These are phyloP conservation scores for Eimeria necatrix DNA, from an alignment of 169 alveolate genomes.

Conservation along the genomic window DNA sequence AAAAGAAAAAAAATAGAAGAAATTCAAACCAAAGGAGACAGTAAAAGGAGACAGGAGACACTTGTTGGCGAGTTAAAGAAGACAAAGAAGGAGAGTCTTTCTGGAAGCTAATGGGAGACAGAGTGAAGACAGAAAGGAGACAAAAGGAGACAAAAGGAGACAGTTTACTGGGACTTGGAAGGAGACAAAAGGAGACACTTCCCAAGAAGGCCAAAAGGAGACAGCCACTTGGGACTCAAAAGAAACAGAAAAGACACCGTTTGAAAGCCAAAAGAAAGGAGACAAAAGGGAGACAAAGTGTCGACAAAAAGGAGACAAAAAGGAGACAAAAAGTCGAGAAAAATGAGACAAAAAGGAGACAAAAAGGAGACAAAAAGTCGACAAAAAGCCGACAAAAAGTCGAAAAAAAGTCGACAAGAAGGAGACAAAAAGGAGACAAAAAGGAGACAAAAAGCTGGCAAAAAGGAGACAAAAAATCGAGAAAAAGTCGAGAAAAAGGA, in stretches of 20 bases:
- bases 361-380: neutral
- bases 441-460: neutral
- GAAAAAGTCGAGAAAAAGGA: neutral
- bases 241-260: neutral
- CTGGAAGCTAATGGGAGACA: no score
- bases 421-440: neutral
- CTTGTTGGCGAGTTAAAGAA: no score
- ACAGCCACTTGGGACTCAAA: neutral
- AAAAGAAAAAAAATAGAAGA: no score
- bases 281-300: neutral
- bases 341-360: neutral
- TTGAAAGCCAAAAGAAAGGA: no score
- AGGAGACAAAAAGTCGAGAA: neutral
- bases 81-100: no score
- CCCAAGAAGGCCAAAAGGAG: neutral
- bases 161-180: no score
- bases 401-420: neutral
- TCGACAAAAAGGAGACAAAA: neutral
- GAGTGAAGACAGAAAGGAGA: no score
- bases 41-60: no score
- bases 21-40: no score
- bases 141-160: neutral
- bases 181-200: neutral
- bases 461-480: neutral
- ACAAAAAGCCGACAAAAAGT: neutral